Evolutionary conservation across 495 filamentous ascomycete species (phyloP).

Genomic region (Aspergillus bridgeri): DNA sequence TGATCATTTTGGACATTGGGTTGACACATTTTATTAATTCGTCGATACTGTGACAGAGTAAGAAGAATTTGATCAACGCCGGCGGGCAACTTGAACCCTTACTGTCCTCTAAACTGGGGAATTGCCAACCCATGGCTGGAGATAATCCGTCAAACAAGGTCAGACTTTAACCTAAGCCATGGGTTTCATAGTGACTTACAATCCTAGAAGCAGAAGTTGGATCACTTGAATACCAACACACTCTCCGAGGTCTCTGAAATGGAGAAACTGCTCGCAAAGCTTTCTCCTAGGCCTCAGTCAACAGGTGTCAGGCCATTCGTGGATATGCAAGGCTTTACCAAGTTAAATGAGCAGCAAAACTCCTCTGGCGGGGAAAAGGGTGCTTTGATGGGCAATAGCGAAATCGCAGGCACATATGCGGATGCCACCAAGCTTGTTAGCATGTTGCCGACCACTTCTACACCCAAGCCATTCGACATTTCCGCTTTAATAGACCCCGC

Average conservation of each 20-base stretch:
- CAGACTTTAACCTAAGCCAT: constrained; percentile 10
- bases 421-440: constrained; percentile 48
- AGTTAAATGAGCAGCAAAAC: constrained; percentile 64
- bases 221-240: constrained; percentile 30
- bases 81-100: constrained; percentile 32
- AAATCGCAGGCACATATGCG: constrained; percentile 21
- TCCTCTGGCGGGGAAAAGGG: constrained; percentile 54
- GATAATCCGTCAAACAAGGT: constrained; percentile 36
- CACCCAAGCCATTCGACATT: constrained; percentile 45
- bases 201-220: constrained; percentile 52
- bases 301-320: constrained; percentile 19
- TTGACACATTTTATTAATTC: not conserved
- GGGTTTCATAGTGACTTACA: constrained; percentile 33
- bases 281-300: constrained; percentile 28
- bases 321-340: constrained; percentile 44
- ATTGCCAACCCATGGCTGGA: constrained; percentile 23
- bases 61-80: constrained; percentile 26
- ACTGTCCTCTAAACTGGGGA: constrained; percentile 40
- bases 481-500: constrained; percentile 32
- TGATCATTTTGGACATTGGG: not conserved
- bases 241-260: constrained; percentile 30
- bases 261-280: constrained; percentile 37
- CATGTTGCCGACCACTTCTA: constrained; percentile 56
- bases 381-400: constrained; percentile 36
- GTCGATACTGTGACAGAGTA: constrained; percentile 16